Conservation (phyloP, 2,329 filamentous ascomycete genomes). For the Trichoderma hamatum region DNA sequence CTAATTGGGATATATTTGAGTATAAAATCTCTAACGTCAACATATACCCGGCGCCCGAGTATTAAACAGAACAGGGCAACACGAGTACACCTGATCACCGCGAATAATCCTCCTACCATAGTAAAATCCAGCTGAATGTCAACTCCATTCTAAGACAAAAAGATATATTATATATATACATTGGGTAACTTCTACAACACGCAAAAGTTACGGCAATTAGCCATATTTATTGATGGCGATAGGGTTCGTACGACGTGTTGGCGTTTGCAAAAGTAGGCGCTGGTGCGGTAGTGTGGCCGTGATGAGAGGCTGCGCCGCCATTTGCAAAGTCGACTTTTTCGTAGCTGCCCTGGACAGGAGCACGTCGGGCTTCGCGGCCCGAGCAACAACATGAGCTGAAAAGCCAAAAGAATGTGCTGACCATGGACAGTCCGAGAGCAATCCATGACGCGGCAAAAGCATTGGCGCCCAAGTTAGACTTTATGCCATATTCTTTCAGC, state of each 20-base stretch:
- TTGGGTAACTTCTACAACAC: background rate
- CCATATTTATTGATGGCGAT: conserved; percentile 1
- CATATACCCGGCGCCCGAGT: background rate
- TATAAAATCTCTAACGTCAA: background rate
- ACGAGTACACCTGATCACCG: background rate
- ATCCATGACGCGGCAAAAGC: conserved; percentile 22
- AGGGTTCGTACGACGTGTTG: conserved; percentile 16
- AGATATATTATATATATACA: background rate
- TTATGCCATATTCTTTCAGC: conserved; percentile 10
- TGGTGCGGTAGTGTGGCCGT: background rate
- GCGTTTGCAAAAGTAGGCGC: background rate
- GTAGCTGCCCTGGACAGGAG: background rate
- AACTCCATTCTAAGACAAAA: background rate
- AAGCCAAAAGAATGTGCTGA: conserved; percentile 13
- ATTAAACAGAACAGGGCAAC: background rate
- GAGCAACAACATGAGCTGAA: conserved; percentile 21
- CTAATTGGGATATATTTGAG: background rate
- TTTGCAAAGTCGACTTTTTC: conserved; percentile 13
- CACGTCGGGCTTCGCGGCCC: conserved; percentile 9
- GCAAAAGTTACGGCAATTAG: background rate
- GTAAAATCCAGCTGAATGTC: background rate
- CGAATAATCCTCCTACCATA: background rate
- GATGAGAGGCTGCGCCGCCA: background rate
- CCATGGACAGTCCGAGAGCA: background rate
- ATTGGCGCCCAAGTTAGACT: background rate